A percentile compares a stretch with the other conserved stretches of the same genome.
Evolutionary conservation across 495 filamentous ascomycete species (phyloP).

Genomic region (Aspergillus taichungensis): DNA sequence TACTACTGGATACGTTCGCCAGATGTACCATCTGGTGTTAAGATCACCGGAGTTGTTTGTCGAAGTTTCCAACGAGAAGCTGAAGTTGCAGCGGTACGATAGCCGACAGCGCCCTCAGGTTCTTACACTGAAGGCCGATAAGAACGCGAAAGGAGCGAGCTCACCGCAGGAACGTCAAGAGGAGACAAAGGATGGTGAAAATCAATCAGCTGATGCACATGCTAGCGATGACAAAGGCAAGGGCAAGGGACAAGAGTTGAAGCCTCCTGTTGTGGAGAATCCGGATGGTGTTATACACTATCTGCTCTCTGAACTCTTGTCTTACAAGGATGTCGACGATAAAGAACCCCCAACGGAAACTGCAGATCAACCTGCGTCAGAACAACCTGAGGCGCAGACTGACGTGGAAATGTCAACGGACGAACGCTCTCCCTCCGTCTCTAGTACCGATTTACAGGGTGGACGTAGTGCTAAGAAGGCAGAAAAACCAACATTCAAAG

Average conservation of each 20-base stretch:
- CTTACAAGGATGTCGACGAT: slow-evolving; percentile 86
- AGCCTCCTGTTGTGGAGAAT: slow-evolving; percentile 80
- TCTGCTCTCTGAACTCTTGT: slow-evolving; percentile 84
- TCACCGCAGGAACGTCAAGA: slow-evolving; percentile 22
- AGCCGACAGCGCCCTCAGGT: slow-evolving; percentile 46
- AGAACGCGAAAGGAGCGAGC: slow-evolving; percentile 21
- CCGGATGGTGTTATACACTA: slow-evolving; percentile 96
- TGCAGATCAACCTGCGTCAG: slow-evolving; percentile 37
- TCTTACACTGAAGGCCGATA: slow-evolving; percentile 51
- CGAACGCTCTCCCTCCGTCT: slow-evolving; percentile 29
- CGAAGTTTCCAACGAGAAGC: slow-evolving; percentile 78
- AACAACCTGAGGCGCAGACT: slow-evolving; percentile 32
- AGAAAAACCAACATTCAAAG: slow-evolving; percentile 74
- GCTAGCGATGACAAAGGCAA: slow-evolving; percentile 45
- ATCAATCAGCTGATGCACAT: slow-evolving; percentile 20
- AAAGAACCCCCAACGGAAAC: slow-evolving; percentile 47
- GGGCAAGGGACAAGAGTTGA: slow-evolving; percentile 57
- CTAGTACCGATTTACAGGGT: slow-evolving; percentile 23
- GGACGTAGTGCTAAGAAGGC: slow-evolving; percentile 46
- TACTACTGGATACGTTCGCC: slow-evolving; percentile 60
- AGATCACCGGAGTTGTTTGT: slow-evolving; percentile 83
- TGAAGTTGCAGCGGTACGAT: slow-evolving; percentile 60
- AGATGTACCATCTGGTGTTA: slow-evolving; percentile 73
- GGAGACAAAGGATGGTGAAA: slow-evolving; percentile 22
- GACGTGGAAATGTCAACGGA: slow-evolving; percentile 44